A percentile compares a stretch with the other conserved stretches of the same genome.
These are phyloP conservation scores for Chaetomium cochliodes DNA, from an alignment of 495 filamentous ascomycete species.

Conservation along the genomic window DNA sequence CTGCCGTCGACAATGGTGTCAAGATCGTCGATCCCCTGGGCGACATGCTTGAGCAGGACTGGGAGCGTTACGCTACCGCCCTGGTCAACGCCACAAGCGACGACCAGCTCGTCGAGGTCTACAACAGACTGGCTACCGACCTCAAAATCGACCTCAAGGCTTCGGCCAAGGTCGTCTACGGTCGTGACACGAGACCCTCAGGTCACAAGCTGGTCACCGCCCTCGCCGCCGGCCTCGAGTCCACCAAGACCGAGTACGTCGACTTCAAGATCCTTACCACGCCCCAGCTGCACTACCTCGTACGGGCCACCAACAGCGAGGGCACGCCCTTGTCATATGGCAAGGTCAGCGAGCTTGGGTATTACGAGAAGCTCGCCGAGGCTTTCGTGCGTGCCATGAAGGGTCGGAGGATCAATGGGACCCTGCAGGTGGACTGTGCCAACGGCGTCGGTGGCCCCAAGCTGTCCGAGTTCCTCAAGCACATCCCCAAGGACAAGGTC, in stretches of 20 bases:
- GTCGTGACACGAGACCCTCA: conserved; percentile 88
- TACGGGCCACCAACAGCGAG: conserved; percentile 89
- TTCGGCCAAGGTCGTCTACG: conserved; percentile 79
- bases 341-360: conserved; percentile 81
- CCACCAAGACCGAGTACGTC: conserved; percentile 65
- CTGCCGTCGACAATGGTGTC: conserved; percentile 93
- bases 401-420: conserved; percentile 64
- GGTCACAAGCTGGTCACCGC: conserved; percentile 77
- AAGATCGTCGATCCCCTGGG: conserved; percentile 98
- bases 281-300: conserved; percentile 93
- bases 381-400: conserved; percentile 81
- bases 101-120: conserved; percentile 68
- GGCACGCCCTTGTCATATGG: conserved; percentile 81
- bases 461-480: conserved; percentile 80
- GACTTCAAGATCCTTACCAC: conserved; percentile 91
- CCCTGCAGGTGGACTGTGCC: conserved; percentile 87
- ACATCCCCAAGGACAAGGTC: conserved; percentile 65
- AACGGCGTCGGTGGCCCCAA: conserved; percentile 97
- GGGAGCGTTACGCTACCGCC: conserved; percentile 83
- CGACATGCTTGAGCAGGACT: conserved; percentile 93
- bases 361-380: conserved; percentile 84
- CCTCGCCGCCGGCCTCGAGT: conserved; percentile 72
- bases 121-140: conserved; percentile 66
- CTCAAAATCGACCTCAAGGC: conserved; percentile 70
- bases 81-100: conserved; percentile 81